phyloP scores from a whole-genome alignment of 768 basidiomycete genomes.

The Pleurotus giganteus region DNA sequence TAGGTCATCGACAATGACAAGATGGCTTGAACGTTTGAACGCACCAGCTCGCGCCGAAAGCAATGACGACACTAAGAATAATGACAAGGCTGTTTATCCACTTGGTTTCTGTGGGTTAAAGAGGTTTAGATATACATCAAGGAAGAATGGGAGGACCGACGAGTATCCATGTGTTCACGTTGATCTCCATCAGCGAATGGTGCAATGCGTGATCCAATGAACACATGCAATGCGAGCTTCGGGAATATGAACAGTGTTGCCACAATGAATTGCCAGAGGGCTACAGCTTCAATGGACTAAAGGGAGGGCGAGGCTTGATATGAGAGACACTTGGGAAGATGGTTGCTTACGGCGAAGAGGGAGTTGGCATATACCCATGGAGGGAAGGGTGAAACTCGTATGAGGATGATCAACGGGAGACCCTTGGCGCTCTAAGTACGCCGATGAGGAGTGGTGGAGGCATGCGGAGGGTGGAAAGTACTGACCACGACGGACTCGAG shows the following conservation, averaged over 20 bases:
- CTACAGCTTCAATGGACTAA: slow-evolving; percentile 72
- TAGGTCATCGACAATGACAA: slow-evolving; percentile 10
- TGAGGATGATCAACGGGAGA: slow-evolving; percentile 76
- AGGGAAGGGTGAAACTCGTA: slow-evolving; percentile 79
- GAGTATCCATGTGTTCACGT: slow-evolving; percentile 71
- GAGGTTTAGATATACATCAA: slow-evolving; percentile 8
- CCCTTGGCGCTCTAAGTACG: slow-evolving; percentile 63
- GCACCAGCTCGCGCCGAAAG: slow-evolving; percentile 65
- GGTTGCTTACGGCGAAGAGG: slow-evolving; percentile 73
- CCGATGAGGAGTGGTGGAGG: not conserved
- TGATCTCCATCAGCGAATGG: slow-evolving; percentile 74
- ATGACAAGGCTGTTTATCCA: slow-evolving; percentile 62
- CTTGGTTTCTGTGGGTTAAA: slow-evolving; percentile 48
- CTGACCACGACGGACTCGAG: slow-evolving; percentile 73
- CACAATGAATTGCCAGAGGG: slow-evolving; percentile 70
- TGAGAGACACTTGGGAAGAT: slow-evolving; percentile 1
- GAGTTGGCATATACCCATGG: slow-evolving; percentile 88
- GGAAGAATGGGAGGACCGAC: slow-evolving; percentile 36
- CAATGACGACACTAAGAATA: slow-evolving; percentile 55
- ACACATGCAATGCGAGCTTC: slow-evolving; percentile 69
- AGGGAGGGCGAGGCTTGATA: slow-evolving; percentile 1
- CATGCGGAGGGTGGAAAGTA: slow-evolving; percentile 5
- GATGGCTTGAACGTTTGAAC: slow-evolving; percentile 20
- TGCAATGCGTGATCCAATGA: slow-evolving; percentile 77
- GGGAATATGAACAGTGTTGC: slow-evolving; percentile 75